Evolutionary conservation across 345 rosid genomes (phyloP).

Genomic region (Arabis hirsuta): DNA sequence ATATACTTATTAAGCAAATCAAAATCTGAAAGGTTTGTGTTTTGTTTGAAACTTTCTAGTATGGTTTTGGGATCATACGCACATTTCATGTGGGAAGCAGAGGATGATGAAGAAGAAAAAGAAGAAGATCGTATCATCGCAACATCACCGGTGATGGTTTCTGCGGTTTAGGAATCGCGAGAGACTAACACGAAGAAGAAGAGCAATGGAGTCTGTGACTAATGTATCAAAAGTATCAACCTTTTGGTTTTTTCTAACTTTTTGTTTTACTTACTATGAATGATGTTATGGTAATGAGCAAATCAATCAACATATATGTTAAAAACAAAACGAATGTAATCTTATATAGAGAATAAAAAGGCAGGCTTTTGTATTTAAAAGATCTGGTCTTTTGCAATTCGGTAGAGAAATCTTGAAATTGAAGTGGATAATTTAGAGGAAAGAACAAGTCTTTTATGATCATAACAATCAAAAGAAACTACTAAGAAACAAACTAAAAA

Average conservation of each 20-base stretch:
- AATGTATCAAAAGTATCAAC: conserved; percentile 15
- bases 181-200: conserved; percentile 17
- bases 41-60: conserved; percentile 44
- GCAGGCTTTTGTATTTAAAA: conserved; percentile 17
- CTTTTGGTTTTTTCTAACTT: conserved; percentile 28
- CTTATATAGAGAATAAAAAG: conserved; percentile 25
- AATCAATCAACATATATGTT: conserved; percentile 18
- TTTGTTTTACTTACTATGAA: conserved; percentile 13
- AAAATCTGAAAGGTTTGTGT: conserved; percentile 3
- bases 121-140: conserved; percentile 8
- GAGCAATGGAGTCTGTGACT: conserved; percentile 9
- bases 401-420: background rate
- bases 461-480: conserved; percentile 33
- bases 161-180: conserved; percentile 38
- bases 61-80: conserved; percentile 86
- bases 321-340: conserved; percentile 15
- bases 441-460: conserved; percentile 25
- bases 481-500: conserved; percentile 34
- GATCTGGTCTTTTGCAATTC: background rate
- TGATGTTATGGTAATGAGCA: conserved; percentile 24
- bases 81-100: conserved; percentile 87
- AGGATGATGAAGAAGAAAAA: conserved; percentile 57
- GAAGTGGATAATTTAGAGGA: background rate
- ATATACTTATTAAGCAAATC: too few relatives aligned
- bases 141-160: conserved; percentile 48